phyloP scores from a whole-genome alignment of 2,329 filamentous ascomycete species.

The Penicillium sp. region DNA sequence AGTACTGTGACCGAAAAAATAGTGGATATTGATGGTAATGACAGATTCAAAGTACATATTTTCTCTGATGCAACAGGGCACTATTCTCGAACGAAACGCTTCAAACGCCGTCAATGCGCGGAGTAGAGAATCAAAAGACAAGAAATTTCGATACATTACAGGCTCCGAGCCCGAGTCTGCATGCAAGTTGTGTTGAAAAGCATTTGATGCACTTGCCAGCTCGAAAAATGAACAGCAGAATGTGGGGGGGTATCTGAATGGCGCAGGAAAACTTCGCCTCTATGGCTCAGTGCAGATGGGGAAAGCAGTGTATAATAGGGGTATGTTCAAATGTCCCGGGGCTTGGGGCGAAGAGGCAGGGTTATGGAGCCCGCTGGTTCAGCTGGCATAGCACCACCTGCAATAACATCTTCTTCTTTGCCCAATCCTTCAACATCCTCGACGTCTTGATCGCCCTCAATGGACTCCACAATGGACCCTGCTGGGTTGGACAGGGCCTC shows the following conservation, averaged over 20 bases:
- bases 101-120: conserved; percentile 22
- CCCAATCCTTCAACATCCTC: conserved; percentile 24
- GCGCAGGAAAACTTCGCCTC: conserved; percentile 7
- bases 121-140: conserved; percentile 7
- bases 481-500: conserved; percentile 53
- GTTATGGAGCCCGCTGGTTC: conserved; percentile 15
- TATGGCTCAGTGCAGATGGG: neutral
- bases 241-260: conserved; percentile 13
- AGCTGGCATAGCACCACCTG: conserved; percentile 13
- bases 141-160: conserved; percentile 23
- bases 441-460: conserved; percentile 45
- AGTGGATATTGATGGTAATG: neutral
- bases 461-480: conserved; percentile 46
- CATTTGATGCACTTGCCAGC: conserved; percentile 21
- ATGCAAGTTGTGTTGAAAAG: conserved; percentile 30
- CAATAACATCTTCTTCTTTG: conserved; percentile 30
- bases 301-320: conserved; percentile 5
- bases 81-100: conserved; percentile 3
- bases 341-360: conserved; percentile 29
- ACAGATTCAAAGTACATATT: neutral
- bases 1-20: neutral
- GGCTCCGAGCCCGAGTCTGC: conserved; percentile 22
- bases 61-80: neutral
- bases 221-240: conserved; percentile 12
- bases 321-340: conserved; percentile 21